Base-by-base conservation (phyloP, 495 filamentous ascomycete genomes). In the Podospora appendiculata region DNA sequence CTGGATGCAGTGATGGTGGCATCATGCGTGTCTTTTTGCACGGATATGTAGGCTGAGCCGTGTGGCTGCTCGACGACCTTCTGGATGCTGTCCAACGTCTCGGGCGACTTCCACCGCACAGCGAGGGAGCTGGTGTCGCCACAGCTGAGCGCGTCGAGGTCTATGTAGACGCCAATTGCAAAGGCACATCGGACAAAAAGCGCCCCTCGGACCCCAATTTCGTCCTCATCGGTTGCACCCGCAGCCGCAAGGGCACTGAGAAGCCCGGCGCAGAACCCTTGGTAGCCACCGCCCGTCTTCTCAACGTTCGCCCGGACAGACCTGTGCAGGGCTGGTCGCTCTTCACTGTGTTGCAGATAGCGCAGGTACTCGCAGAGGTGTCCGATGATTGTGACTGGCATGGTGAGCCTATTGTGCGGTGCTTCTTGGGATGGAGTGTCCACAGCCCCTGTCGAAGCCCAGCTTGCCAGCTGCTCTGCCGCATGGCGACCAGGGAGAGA, bases 221-320 rank as follows among this genome's bases (percentile, higher is more conserved):
- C 44, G 10, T 46, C 17, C 2, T 54, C 40, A 39, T 56, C 56
- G 17, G 45, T 19, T 0, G 65, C 58, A 46, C 52, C 58, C 18
- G 64, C 62, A 3, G 68, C 45, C 5, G 62, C 65, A 32, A 58
- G 36, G 18, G 72, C 68, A 13, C 60, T 55, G 8, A 73, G 57
- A 47, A 72, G 61, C 4, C 70, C 72, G n/a, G 59, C 51, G 54
- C 72, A 75, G 47, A 72, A 72, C 0, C 66, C 66, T 40, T 69
- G 65, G 16, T 60, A 47, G 12, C 61, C 64, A 11, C 51, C 61
- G 12, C 41, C 41, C 4, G 8, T 11, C 13, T 38, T 38, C 10
- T 7, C 10, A 38, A 38, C 36, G 5, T 25, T 25, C 25, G 2
- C 25, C 5, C 2, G 25, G 5, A 25, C 5, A 5, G 25, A 25